Percentiles rank a stretch among this genome's conserved stretches.
phyloP scores from a whole-genome alignment of 1,139 yeast species.

The Kluyveromyces sp. region DNA sequence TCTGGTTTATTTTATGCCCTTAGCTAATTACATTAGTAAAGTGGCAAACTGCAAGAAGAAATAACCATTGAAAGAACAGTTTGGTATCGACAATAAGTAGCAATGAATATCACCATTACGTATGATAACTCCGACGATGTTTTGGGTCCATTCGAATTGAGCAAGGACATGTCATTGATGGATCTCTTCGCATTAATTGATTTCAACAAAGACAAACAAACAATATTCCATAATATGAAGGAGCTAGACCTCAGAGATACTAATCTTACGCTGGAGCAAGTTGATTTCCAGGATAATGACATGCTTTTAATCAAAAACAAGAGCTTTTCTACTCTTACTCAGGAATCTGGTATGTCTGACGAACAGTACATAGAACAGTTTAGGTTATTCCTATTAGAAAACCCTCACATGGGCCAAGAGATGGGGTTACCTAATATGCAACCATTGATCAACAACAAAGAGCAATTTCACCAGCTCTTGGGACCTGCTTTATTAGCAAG shows the following conservation, averaged over 20 bases:
- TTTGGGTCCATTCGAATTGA: slow-evolving; percentile 32
- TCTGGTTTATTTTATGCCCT: no score
- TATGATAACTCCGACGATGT: slow-evolving; percentile 25
- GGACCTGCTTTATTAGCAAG: slow-evolving; percentile 31
- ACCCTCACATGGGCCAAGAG: slow-evolving; percentile 36
- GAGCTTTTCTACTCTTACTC: slow-evolving; percentile 2
- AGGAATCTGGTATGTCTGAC: slow-evolving; percentile 9
- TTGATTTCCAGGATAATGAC: slow-evolving; percentile 50
- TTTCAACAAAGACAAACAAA: slow-evolving; percentile 41
- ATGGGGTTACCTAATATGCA: slow-evolving; percentile 38
- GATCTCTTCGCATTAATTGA: slow-evolving; percentile 70
- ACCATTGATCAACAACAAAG: slow-evolving; percentile 43
- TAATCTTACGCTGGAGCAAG: slow-evolving; percentile 36
- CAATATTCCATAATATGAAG: slow-evolving; percentile 41
- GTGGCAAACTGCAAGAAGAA: neutral
- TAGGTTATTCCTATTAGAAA: slow-evolving; percentile 40
- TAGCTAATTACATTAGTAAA: neutral
- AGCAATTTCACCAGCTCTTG: slow-evolving; percentile 43
- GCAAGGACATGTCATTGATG: slow-evolving; percentile 52
- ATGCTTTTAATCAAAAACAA: slow-evolving; percentile 39
- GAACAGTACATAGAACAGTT: slow-evolving; percentile 43
- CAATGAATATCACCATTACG: slow-evolving; percentile 25
- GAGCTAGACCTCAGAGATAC: slow-evolving; percentile 32
- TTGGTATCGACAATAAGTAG: neutral
- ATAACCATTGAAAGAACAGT: neutral